A percentile compares a stretch with the other conserved stretches of the same genome.
These are phyloP conservation scores for Trypanosoma melophagium DNA, from an alignment of 208 protist genomes.

Conservation along the genomic window DNA sequence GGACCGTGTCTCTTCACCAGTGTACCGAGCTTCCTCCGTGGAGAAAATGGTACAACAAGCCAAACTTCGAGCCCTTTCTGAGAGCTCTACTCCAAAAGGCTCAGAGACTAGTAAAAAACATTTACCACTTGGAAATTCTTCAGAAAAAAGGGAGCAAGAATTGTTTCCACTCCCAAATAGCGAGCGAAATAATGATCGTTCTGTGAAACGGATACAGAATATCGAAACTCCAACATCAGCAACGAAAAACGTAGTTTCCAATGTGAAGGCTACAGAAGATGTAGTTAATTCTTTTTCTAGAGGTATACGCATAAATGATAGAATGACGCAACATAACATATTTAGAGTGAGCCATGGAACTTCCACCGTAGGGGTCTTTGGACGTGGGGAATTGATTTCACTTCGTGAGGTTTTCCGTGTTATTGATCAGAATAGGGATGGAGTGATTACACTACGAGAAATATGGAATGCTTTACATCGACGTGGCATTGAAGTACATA, in stretches of 20 bases:
- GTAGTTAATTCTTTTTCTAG: not conserved
- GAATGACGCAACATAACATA: slow-evolving; percentile 2
- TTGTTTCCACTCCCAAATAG: not conserved
- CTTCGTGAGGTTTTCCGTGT: slow-evolving; percentile 30
- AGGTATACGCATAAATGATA: not conserved
- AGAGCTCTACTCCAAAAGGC: not conserved
- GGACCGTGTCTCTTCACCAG: slow-evolving; percentile 6
- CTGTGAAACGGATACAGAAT: not conserved
- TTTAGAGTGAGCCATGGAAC: slow-evolving; percentile 13
- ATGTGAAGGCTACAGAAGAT: not conserved
- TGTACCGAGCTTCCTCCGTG: slow-evolving; percentile 15
- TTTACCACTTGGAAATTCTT: not conserved
- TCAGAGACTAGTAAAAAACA: not conserved
- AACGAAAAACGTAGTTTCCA: not conserved
- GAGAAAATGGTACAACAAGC: slow-evolving; percentile 26
- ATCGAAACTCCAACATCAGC: not conserved
- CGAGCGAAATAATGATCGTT: not conserved
- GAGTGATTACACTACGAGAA: slow-evolving; percentile 35
- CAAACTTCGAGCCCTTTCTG: slow-evolving; percentile 13
- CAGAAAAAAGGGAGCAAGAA: not conserved
- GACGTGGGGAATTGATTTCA: slow-evolving; percentile 20
- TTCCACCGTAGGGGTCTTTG: not conserved
- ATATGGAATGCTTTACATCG: slow-evolving; percentile 31
- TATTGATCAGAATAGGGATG: slow-evolving; percentile 13
- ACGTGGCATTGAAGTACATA: slow-evolving; percentile 33